Base-by-base conservation (phyloP, 768 basidiomycete genomes). In the Lentinus brumalis region DNA sequence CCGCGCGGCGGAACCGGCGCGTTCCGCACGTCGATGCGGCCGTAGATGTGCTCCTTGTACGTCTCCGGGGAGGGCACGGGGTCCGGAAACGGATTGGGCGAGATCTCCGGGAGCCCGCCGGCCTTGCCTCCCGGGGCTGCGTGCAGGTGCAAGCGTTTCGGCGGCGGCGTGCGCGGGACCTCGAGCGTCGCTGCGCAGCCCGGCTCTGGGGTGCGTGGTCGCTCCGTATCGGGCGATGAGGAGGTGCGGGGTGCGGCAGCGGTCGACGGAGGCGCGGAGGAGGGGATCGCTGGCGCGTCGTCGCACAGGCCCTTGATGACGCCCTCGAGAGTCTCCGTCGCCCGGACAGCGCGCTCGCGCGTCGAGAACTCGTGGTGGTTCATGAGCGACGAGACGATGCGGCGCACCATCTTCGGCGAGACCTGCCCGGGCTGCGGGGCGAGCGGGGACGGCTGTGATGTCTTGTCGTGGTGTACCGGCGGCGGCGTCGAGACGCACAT, bases 311-410 rank as follows among this genome's bases (percentile, higher is more conserved):
- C 87, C 65, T 80, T 79, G 62, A 93, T 85, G 12, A 86, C 78
- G 35, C 79, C 79, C 72, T 91, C 86, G 66, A 96, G 75, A 44
- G 86, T 83, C 70, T 86, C 85, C 30, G 91, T 93, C 15, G 84
- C 88, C 67, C 86, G 83, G 61, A 83, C 73, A 16, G 89, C 83
- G 57, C 84, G 81, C 55, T 87, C 86, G 11, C 74, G 70, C 9
- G 82, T 86, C 40, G 87, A 86, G 73, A 95, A 96, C 72, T 95
- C 92, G 64, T 89, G 83, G 41, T 87, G 85, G 21, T 81, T 90
- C 72, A 86, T 78, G 65, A 96, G 77, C 52, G 86, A 83, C 26
- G 81, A 78, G 67, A 90, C 71, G 21, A 97, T 77, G 18, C 94
- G 87, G 68, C 86, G 85, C 66, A 87, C 81, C 64, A 94, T 79